Evolutionary conservation across 2,329 filamentous ascomycete genomes (phyloP).

Genomic region (Harringtonia lauricola): DNA sequence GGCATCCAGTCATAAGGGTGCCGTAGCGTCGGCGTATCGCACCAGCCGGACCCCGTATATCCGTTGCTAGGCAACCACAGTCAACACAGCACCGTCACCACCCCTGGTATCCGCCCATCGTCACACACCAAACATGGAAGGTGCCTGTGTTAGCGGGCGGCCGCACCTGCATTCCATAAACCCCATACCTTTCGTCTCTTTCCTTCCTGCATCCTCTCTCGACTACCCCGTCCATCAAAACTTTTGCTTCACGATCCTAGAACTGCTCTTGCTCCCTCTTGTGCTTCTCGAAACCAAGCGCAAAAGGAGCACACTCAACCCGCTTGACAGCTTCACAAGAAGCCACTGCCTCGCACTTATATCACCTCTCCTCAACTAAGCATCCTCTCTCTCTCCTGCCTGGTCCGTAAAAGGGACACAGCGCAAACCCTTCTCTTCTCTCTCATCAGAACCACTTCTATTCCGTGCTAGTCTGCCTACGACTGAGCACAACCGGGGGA

Average conservation of each 20-base stretch:
- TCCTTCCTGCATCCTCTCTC: neutral
- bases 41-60: neutral
- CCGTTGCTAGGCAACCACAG: slow-evolving; percentile 12
- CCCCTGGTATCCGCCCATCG: slow-evolving; percentile 1
- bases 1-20: too few species aligned
- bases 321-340: too few species aligned
- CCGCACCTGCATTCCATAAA: neutral
- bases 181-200: neutral
- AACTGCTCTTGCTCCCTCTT: neutral
- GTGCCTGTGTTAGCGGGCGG: neutral
- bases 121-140: slow-evolving; percentile 1
- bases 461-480: slow-evolving; percentile 24
- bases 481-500: slow-evolving; percentile 36
- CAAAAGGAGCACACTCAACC: neutral
- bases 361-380: neutral
- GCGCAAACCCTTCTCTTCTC: slow-evolving; percentile 7
- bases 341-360: neutral
- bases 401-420: neutral
- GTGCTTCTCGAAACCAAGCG: neutral
- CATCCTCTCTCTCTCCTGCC: neutral
- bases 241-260: neutral
- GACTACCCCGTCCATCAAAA: neutral
- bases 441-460: slow-evolving; percentile 8
- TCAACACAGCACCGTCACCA: slow-evolving; percentile 9
- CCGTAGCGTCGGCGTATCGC: too few species aligned